Evolutionary conservation across 371 early-diverging fungal species (phyloP), one percentile per base, ranked within the genome.

Genomic region (Blakeslea trispora): DNA sequence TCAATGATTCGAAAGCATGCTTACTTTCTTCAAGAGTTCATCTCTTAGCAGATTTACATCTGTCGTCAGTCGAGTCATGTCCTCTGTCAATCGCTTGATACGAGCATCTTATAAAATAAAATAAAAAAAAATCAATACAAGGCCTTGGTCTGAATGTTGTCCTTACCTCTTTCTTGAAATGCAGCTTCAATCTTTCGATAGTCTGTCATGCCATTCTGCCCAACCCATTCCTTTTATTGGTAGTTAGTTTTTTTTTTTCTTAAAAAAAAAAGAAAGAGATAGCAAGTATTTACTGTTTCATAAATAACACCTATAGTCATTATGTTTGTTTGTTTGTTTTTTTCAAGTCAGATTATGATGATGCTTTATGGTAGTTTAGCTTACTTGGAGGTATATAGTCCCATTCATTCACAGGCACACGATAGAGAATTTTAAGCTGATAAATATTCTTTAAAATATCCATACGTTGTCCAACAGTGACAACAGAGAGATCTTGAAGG

Each of bases 311-410:
- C 86, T 86, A 61, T 9, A 35, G 35, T 23, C 1, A 53, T 23
- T 32, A 41, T 1, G n/a, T n/a, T n/a, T n/a, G n/a, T n/a, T n/a
- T n/a, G n/a, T n/a, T n/a, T n/a, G n/a, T n/a, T n/a, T n/a, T n/a
- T n/a, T n/a, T n/a, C n/a, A n/a, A n/a, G n/a, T n/a, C n/a, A n/a
- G n/a, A n/a, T n/a, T n/a, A n/a, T n/a, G n/a, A n/a, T n/a, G n/a
- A n/a, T n/a, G n/a, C n/a, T n/a, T n/a, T n/a, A n/a, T n/a, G n/a
- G n/a, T n/a, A n/a, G n/a, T n/a, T n/a, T n/a, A 48, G 10, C 28
- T 75, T 83, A 88, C 88, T 81, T 53, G 86, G 90, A 44, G 95
- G 95, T 35, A 93, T 81, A 64, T 91, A 95, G 68, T 93, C 93
- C 60, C 87, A 91, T 41, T 85, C 77, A 19, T 91, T 91, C n/a